phyloP scores from a whole-genome alignment of 2,329 filamentous ascomycete genomes.

The Geosmithia putterillii region DNA sequence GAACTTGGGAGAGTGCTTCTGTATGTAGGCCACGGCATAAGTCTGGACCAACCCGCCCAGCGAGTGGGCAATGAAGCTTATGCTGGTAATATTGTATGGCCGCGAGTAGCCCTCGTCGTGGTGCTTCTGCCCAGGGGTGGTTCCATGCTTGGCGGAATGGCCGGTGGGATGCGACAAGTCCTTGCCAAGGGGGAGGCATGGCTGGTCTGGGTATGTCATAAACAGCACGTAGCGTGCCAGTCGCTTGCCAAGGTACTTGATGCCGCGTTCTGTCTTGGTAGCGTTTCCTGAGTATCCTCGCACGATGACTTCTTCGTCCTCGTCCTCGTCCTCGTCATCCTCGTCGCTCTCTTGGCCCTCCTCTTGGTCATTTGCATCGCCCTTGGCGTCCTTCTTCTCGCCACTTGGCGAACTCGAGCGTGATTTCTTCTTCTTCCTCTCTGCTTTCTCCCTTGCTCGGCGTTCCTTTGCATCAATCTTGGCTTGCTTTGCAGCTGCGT shows the following conservation, averaged over 20 bases:
- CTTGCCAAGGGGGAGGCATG: conserved; percentile 58
- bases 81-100: conserved; percentile 78
- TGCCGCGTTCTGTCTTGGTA: conserved; percentile 82
- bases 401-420: neutral
- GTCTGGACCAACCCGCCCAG: conserved; percentile 83
- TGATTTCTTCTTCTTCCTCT: conserved; percentile 5
- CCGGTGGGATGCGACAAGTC: conserved; percentile 16
- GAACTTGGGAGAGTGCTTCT: conserved; percentile 87
- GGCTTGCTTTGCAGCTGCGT: conserved; percentile 65
- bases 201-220: conserved; percentile 89
- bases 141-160: conserved; percentile 38
- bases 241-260: conserved; percentile 92
- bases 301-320: conserved; percentile 78
- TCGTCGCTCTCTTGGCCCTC: conserved; percentile 8
- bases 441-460: conserved; percentile 35
- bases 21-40: conserved; percentile 91
- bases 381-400: conserved; percentile 4
- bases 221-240: conserved; percentile 82
- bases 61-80: conserved; percentile 89
- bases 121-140: conserved; percentile 39
- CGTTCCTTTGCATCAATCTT: conserved; percentile 55
- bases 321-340: conserved; percentile 31
- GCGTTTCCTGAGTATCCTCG: conserved; percentile 84
- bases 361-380: conserved; percentile 1
- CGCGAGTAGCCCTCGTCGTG: conserved; percentile 41